Evolutionary conservation across 169 alveolate species (phyloP), one percentile per base, ranked within the genome.

Genomic region (Amoebophrya sp.): DNA sequence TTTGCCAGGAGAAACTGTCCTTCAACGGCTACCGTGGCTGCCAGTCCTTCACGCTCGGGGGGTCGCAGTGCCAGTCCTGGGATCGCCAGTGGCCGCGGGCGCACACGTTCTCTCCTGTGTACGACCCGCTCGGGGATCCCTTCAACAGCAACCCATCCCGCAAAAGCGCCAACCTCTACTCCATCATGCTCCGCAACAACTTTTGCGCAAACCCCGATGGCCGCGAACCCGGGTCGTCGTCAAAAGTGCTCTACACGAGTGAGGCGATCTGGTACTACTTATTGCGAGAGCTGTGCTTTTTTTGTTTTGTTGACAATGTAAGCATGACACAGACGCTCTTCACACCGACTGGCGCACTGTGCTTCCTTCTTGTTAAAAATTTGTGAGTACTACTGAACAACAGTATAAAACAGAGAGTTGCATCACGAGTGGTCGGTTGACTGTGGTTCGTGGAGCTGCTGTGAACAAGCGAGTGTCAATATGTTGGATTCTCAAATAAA

Each of bases 11-110:
- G 32, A 18, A n/a, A 18, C 83, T 66, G 35, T 25, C 29, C 35
- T 66, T 66, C 83, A 66, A 66, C 83, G 83, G 83, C 32, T 66
- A 66, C 35, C 83, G 83, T 7, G 83, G 83, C 35, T 66, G 83
- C 83, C 83, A 66, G 35, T 18, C 83, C 38, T n/a, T 0, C 29
- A 66, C 83, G 35, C 1, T 25, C 0, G 32, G 32, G 10, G 83
- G 35, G 39, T 2, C 1, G 35, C 29, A 25, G 83, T 66, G 83
- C 83, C 83, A 66, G 32, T 25, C 38, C 12, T 66, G 83, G 83
- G 83, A 66, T 25, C 12, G 83, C 1, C 83, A 66, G 83, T 66
- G 83, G 83, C 83, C 83, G 29, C 1, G 10, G 35, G 32, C 12
- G 32, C 83, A 66, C 35, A 25, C 1, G 0, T 66, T 66, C 18